phyloP scores from a whole-genome alignment of 73 alveolate species.

The Paramecium sonneborni region DNA sequence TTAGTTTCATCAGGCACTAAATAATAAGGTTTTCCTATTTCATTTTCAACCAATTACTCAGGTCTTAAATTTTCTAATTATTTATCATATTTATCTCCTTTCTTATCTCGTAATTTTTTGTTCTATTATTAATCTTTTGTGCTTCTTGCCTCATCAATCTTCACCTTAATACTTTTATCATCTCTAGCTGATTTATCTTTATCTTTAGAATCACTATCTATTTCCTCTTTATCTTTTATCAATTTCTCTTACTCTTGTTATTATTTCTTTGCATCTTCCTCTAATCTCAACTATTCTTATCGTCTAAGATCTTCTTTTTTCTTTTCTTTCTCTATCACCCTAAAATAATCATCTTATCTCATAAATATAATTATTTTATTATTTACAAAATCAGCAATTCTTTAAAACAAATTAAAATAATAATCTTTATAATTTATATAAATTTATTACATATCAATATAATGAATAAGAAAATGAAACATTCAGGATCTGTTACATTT shows the following conservation, averaged over 20 bases:
- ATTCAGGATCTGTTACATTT: neutral
- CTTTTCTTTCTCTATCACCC: neutral
- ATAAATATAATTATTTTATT: neutral
- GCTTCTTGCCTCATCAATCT: neutral
- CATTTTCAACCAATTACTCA: conserved; percentile 1
- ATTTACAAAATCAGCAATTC: neutral
- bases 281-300: neutral
- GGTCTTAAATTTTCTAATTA: neutral
- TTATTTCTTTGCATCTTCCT: neutral
- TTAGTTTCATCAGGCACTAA: conserved; percentile 34
- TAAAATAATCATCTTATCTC: neutral
- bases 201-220: neutral
- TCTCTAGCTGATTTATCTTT: neutral
- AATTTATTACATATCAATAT: neutral
- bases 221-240: neutral
- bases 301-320: neutral
- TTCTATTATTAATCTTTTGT: neutral
- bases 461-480: neutral
- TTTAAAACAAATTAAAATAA: neutral
- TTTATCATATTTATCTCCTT: neutral
- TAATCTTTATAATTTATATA: neutral
- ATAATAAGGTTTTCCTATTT: conserved; percentile 31
- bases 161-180: neutral
- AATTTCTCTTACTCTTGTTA: neutral
- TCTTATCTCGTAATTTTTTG: neutral